phyloP scores from a whole-genome alignment of 2,329 filamentous ascomycete genomes.

The Coniochaeta sp. region DNA sequence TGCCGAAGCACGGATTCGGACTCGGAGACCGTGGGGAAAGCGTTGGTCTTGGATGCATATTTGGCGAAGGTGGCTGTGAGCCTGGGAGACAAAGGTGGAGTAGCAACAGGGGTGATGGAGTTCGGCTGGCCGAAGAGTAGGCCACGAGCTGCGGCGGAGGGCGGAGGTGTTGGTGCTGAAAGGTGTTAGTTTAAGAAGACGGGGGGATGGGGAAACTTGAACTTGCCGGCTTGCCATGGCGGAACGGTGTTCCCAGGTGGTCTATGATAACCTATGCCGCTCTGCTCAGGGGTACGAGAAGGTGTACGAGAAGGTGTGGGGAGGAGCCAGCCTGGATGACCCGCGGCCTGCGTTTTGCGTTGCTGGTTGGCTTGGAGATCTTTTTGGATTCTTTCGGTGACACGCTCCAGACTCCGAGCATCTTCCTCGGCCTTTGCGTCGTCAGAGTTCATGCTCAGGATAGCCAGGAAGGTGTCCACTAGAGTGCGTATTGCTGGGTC shows the following conservation, averaged over 20 bases:
- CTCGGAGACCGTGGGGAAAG: too few species aligned
- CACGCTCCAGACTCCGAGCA: neutral
- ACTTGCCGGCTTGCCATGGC: neutral
- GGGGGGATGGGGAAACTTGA: neutral
- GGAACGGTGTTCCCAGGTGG: neutral
- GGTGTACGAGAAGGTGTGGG: neutral
- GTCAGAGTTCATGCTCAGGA: neutral
- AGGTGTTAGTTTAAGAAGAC: neutral
- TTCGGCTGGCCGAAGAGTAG: neutral
- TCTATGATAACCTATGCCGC: neutral
- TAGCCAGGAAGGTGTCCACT: neutral
- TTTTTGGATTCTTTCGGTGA: neutral
- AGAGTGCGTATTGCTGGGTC: neutral
- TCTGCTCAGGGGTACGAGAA: neutral
- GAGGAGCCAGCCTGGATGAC: neutral
- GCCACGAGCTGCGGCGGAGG: neutral
- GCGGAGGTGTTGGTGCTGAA: neutral
- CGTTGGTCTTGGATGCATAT: neutral
- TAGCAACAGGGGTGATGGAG: neutral
- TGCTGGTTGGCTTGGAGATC: neutral
- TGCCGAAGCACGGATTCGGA: too few species aligned
- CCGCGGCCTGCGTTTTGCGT: neutral
- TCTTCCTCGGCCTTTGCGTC: neutral
- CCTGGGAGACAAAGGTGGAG: neutral
- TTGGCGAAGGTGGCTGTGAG: neutral